Conservation (phyloP, 495 filamentous ascomycete genomes). For the Penicillium coprophilum region DNA sequence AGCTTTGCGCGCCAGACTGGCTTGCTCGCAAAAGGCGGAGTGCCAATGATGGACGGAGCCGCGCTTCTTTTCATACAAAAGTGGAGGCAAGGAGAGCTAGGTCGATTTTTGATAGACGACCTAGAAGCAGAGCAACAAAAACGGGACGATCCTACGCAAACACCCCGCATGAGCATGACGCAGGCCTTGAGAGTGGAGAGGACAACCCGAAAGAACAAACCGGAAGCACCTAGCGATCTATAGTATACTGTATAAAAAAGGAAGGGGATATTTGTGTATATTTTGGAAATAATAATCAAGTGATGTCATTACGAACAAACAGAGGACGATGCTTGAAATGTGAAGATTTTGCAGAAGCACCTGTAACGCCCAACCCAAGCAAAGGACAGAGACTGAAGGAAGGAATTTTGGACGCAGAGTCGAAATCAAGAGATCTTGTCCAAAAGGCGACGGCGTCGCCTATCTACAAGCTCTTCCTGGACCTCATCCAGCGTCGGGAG, state of each 20-base stretch:
- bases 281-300: constrained; percentile 15
- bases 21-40: constrained; percentile 70
- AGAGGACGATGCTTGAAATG: constrained; percentile 21
- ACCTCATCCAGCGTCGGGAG: constrained; percentile 87
- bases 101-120: constrained; percentile 77
- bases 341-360: constrained; percentile 26
- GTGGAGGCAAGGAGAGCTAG: constrained; percentile 76
- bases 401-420: constrained; percentile 1
- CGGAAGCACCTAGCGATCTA: constrained; percentile 22
- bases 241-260: constrained; percentile 30
- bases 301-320: constrained; percentile 11
- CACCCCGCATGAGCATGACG: constrained; percentile 40
- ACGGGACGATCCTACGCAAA: constrained; percentile 40
- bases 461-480: constrained; percentile 85
- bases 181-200: constrained; percentile 45
- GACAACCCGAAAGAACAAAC: constrained; percentile 34
- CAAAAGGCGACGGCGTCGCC: constrained; percentile 75
- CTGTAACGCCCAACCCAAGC: constrained; percentile 27
- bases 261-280: constrained; percentile 14
- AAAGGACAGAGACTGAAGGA: constrained; percentile 18
- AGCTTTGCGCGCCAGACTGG: constrained; percentile 71
- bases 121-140: constrained; percentile 57
- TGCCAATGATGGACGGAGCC: constrained; percentile 67
- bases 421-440: constrained; percentile 67
- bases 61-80: constrained; percentile 82